Conservation (phyloP, 1,139 yeast species). For the Debaryomyces subglobosus region DNA sequence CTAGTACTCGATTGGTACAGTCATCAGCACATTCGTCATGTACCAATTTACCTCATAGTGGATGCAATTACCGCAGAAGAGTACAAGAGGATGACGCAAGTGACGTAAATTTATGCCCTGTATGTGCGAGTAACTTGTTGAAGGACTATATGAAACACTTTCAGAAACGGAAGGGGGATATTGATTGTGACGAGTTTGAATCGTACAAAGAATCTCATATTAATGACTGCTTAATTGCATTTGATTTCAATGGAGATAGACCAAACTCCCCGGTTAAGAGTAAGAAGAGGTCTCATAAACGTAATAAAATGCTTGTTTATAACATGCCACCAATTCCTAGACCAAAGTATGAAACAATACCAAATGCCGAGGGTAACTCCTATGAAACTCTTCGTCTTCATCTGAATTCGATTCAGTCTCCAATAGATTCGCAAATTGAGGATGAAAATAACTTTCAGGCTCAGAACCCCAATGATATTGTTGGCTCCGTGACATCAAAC, state of each 20-base stretch:
- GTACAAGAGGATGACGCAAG: slow-evolving; percentile 23
- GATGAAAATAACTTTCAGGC: neutral
- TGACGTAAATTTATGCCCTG: slow-evolving; percentile 47
- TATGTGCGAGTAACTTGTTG: slow-evolving; percentile 56
- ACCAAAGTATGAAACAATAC: slow-evolving; percentile 43
- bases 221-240: slow-evolving; percentile 63
- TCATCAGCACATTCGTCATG: slow-evolving; percentile 35
- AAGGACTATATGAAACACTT: slow-evolving; percentile 48
- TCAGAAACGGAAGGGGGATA: slow-evolving; percentile 21
- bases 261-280: slow-evolving; percentile 35
- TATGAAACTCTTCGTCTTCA: slow-evolving; percentile 17
- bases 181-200: slow-evolving; percentile 40
- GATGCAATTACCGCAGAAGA: slow-evolving; percentile 13
- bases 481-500: slow-evolving; percentile 29
- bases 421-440: neutral
- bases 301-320: slow-evolving; percentile 86
- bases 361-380: slow-evolving; percentile 19
- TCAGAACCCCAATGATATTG: slow-evolving; percentile 8
- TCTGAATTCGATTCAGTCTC: neutral
- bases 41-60: slow-evolving; percentile 13
- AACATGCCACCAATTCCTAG: slow-evolving; percentile 61
- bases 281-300: slow-evolving; percentile 31
- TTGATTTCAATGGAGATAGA: slow-evolving; percentile 64
- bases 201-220: slow-evolving; percentile 67
- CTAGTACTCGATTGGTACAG: slow-evolving; percentile 21